Percentiles rank a stretch among this genome's conserved stretches.
Evolutionary conservation across 2,329 filamentous ascomycete genomes (phyloP).

Genomic region (Neofusicoccum sp.): DNA sequence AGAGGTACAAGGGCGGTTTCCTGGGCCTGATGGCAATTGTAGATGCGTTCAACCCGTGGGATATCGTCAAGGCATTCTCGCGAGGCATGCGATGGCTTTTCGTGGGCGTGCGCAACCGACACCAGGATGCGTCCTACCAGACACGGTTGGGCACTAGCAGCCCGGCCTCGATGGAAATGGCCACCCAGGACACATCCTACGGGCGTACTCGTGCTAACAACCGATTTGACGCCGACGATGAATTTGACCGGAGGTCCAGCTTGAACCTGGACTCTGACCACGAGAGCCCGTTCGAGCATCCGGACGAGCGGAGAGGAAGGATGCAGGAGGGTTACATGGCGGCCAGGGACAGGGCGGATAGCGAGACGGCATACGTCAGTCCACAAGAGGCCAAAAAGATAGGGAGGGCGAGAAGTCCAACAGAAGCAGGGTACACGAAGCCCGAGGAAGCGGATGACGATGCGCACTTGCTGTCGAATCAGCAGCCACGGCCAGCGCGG

Average conservation of each 20-base stretch:
- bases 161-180: constrained; percentile 17
- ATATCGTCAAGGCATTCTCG: constrained; percentile 78
- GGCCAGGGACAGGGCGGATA: constrained; percentile 11
- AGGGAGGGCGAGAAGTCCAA: constrained; percentile 10
- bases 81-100: constrained; percentile 81
- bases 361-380: constrained; percentile 12
- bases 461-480: constrained; percentile 6
- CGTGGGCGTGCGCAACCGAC: constrained; percentile 66
- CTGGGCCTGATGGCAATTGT: constrained; percentile 66
- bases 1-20: constrained; percentile 48
- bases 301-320: constrained; percentile 18
- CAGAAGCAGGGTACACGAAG: constrained; percentile 14
- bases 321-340: constrained; percentile 15
- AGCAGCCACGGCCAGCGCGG: background rate
- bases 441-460: constrained; percentile 6
- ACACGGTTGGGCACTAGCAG: constrained; percentile 12
- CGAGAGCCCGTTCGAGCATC: constrained; percentile 20
- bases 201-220: constrained; percentile 7
- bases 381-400: constrained; percentile 6
- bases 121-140: constrained; percentile 45
- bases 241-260: constrained; percentile 17
- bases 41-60: constrained; percentile 79
- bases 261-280: constrained; percentile 11
- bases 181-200: constrained; percentile 6
- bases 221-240: constrained; percentile 12